A percentile compares a stretch with the other conserved stretches of the same genome.
phyloP scores from a whole-genome alignment of 805 yeast species.

The Zygosaccharomyces pseudorouxii region DNA sequence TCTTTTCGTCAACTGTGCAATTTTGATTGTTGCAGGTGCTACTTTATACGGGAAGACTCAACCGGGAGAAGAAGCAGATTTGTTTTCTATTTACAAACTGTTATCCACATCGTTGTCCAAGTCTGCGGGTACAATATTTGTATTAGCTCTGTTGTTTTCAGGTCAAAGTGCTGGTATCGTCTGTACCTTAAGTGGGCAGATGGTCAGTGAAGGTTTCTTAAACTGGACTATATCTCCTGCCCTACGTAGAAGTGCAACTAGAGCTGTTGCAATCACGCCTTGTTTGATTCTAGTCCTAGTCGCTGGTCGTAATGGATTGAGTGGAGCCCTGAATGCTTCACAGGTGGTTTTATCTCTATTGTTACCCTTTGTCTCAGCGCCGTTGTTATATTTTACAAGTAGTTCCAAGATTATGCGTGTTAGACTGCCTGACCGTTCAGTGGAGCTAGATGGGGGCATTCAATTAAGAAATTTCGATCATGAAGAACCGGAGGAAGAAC shows the following conservation, averaged over 20 bases:
- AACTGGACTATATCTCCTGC: constrained; percentile 80
- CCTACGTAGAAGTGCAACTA: constrained; percentile 70
- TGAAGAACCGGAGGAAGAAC: constrained; percentile 4
- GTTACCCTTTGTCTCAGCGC: constrained; percentile 85
- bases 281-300: constrained; percentile 70
- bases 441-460: constrained; percentile 5
- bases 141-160: constrained; percentile 75
- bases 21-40: constrained; percentile 89
- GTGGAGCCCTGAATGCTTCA: constrained; percentile 71
- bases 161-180: constrained; percentile 95
- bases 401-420: constrained; percentile 64
- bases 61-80: constrained; percentile 69
- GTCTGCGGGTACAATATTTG: constrained; percentile 78
- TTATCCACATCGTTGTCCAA: constrained; percentile 59
- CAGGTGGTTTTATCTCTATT: constrained; percentile 80
- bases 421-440: constrained; percentile 20
- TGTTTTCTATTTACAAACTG: constrained; percentile 72
- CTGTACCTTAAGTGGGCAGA: constrained; percentile 91
- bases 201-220: constrained; percentile 89
- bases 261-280: constrained; percentile 82
- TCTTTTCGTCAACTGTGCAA: constrained; percentile 82
- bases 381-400: constrained; percentile 76
- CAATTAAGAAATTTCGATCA: constrained; percentile 11
- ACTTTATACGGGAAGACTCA: constrained; percentile 55
- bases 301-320: constrained; percentile 78